Base-by-base conservation (phyloP, 1,284 basidiomycete genomes). In the Leccinum huronense region DNA sequence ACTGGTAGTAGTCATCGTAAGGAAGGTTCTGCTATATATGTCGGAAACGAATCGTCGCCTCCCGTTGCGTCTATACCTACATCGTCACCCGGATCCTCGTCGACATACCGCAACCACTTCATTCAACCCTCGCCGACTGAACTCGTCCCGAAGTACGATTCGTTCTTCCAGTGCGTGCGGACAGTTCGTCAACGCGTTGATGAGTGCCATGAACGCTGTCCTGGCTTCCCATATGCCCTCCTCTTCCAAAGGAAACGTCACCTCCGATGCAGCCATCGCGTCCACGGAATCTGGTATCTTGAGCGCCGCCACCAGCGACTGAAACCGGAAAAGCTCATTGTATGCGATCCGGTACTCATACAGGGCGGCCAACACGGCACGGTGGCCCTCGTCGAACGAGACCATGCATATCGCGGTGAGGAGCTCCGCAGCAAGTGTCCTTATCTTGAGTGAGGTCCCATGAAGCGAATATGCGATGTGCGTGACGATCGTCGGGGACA, bases 351-450 rank as follows among this genome's bases (percentile, higher is more conserved):
- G 83, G 68, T 90, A 92, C 70, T 96, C 94, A 0, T 92, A 92
- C 63, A 96, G 76, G 0, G 93, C 92, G 0, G 88, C 81, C 6
- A 95, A 80, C 9, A 96, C 91, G 3, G 86, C 81, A 62, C 82
- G 85, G 70, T 93, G 88, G 0, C 94, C 95, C 53, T 90, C 86
- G 1, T 80, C 80, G 4, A 85, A 77, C 1, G 91, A 90, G 13
- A 96, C 79, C 10, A 94, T 82, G 71, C 92, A 94, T 57, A 96
- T 85, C 0, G 90, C 94, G 1, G 93, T 91, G 6, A 97, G 83
- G 23, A 96, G 81, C 70, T 96, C 93, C 2, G 90, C 87, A 0
- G 85, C 82, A 19, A 93, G 81, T 1, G 86, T 84, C 61, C 91
- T 86, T 14, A 93, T 79, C 75, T 92, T 95, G 66, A 84, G 80